phyloP scores from a whole-genome alignment of 176 grass and related monocot genomes.

The Oryza longistaminata region DNA sequence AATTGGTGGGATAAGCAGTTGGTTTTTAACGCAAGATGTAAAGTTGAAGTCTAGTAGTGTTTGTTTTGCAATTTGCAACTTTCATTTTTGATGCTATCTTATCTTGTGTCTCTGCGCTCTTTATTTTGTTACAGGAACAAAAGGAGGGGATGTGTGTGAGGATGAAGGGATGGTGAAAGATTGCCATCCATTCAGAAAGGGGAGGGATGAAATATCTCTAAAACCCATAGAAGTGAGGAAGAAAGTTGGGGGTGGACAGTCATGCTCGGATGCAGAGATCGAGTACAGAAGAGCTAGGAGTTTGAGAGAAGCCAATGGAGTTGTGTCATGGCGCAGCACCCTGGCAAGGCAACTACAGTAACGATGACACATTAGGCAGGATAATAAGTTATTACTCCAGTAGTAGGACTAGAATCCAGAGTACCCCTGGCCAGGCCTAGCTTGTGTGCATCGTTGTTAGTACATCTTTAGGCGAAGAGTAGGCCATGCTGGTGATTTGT shows the following conservation, averaged over 20 bases:
- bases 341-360: slow-evolving; percentile 58
- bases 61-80: not conserved
- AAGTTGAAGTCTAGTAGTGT: not conserved
- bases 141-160: slow-evolving; percentile 41
- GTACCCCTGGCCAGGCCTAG: slow-evolving; percentile 48
- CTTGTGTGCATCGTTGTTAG: slow-evolving; percentile 33
- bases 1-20: not conserved
- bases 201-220: slow-evolving; percentile 55
- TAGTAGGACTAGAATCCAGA: slow-evolving; percentile 8
- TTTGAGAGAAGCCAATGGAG: slow-evolving; percentile 76
- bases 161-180: slow-evolving; percentile 31
- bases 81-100: not conserved
- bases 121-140: slow-evolving; percentile 34
- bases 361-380: slow-evolving; percentile 36
- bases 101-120: slow-evolving; percentile 10
- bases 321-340: slow-evolving; percentile 72
- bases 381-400: slow-evolving; percentile 10
- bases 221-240: slow-evolving; percentile 65
- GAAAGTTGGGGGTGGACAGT: slow-evolving; percentile 56
- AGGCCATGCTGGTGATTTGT: slow-evolving; percentile 29
- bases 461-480: slow-evolving; percentile 33
- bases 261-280: slow-evolving; percentile 92
- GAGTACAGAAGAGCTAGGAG: slow-evolving; percentile 96
- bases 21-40: not conserved
- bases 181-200: slow-evolving; percentile 58